A percentile compares a stretch with the other conserved stretches of the same genome.
Conservation (phyloP, 352 stramenopile species). For the Pythium chondricola region DNA sequence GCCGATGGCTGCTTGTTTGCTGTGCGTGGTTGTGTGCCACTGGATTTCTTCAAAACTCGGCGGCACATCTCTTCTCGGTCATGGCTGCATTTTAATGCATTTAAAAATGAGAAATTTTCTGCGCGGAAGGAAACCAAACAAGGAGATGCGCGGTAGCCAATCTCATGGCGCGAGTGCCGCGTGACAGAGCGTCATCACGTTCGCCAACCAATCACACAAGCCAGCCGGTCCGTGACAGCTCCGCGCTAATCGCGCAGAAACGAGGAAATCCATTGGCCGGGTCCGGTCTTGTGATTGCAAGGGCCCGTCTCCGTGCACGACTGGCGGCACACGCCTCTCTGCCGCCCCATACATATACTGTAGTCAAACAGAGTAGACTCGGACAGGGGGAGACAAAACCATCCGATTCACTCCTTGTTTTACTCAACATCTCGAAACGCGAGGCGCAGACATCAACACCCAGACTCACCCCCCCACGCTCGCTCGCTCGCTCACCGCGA, state of each 20-base stretch:
- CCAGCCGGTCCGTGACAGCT: conserved; percentile 9
- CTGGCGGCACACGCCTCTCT: neutral
- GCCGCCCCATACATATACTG: neutral
- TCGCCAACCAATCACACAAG: conserved; percentile 11
- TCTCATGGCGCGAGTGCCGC: neutral
- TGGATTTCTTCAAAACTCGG: too few relatives aligned
- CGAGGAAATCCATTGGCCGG: neutral
- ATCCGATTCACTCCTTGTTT: conserved; percentile 22
- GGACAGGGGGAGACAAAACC: neutral
- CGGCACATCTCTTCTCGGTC: too few relatives aligned
- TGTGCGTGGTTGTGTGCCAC: too few relatives aligned
- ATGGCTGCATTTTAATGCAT: too few relatives aligned
- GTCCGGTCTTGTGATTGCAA: neutral
- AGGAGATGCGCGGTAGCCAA: conserved; percentile 1
- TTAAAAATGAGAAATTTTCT: too few relatives aligned
- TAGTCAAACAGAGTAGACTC: neutral
- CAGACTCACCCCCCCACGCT: neutral
- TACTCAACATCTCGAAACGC: conserved; percentile 12
- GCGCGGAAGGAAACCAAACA: too few relatives aligned
- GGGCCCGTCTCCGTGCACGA: too few relatives aligned
- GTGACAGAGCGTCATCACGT: conserved; percentile 19
- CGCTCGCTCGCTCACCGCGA: neutral
- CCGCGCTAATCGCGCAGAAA: conserved; percentile 18
- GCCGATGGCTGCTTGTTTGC: too few relatives aligned
- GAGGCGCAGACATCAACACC: neutral